Evolutionary conservation across 768 basidiomycete species (phyloP), one percentile per base, ranked within the genome.

Genomic region (Hebeloma cylindrosporum): DNA sequence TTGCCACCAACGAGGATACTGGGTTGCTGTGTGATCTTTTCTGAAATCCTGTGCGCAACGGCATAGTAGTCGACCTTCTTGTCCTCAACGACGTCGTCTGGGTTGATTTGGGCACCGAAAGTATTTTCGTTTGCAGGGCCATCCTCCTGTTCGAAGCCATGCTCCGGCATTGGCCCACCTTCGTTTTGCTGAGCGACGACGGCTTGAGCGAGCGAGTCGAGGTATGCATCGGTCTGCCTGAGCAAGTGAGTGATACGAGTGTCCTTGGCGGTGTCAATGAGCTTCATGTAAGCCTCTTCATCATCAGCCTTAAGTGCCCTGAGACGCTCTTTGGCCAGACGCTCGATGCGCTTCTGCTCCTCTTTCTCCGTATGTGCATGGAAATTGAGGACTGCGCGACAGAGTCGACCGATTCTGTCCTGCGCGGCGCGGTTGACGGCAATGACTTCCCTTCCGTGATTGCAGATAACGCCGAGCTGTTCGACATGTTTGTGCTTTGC

Each of bases 281-380:
- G 87, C 62, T 93, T 93, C 81, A 97, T 86, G 67, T 99, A 99
- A n/a, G 92, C 94, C 68, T 97, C 96, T 72, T 99, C 96, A 71
- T 99, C 95, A 61, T 98, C 94, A 21, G 88, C 88, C 69, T 95
- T 93, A 55, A 98, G 82, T 6, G 95, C 96, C 71, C 90, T 93
- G 52, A 99, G 72, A 89, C 94, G 93, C 66, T 98, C 96, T 72
- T 98, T 98, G 34, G 88, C 84, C 33, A 99, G 83, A 44, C 93
- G 76, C 69, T 98, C 96, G 53, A 99, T 88, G 20, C 95, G 81
- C 64, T 93, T 93, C 78, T 94, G 91, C 65, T 99, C 96, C 67
- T 98, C 95, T 73, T 92, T 94, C 72, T 99, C 96, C 1, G 93
- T 93, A 52, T 84, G 82, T 11, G 72, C 73, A 63, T 99, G 96